These are phyloP conservation scores for Boletellus ananiceps DNA, from an alignment of 768 basidiomycete genomes.

Conservation along the genomic window DNA sequence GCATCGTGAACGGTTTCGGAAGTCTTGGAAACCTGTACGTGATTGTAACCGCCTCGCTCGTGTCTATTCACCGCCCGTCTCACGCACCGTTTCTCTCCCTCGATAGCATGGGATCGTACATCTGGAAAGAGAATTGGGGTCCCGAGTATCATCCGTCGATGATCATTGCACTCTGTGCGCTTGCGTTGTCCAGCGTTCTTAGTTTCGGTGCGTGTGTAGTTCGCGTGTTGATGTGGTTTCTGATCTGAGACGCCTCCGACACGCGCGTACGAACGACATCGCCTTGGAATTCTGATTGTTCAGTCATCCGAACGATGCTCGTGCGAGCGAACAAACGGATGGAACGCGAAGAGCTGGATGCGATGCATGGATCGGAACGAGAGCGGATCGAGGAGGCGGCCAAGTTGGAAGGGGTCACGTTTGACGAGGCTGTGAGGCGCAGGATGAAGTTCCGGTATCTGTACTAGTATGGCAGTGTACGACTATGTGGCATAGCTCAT, in stretches of 20 bases:
- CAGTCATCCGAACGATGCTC: constrained; percentile 42
- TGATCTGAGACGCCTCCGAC: no score
- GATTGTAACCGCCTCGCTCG: background rate
- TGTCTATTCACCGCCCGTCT: background rate
- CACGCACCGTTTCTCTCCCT: background rate
- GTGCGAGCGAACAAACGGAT: constrained; percentile 47
- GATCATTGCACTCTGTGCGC: constrained; percentile 43
- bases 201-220: constrained; percentile 31
- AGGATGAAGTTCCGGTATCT: constrained; percentile 57
- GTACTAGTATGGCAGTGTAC: constrained; percentile 31
- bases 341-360: constrained; percentile 44
- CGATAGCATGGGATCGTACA: constrained; percentile 54
- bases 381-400: constrained; percentile 56
- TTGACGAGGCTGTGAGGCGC: constrained; percentile 55
- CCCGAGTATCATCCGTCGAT: constrained; percentile 61
- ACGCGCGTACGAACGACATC: no score
- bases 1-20: constrained; percentile 56
- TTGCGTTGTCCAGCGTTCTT: constrained; percentile 32
- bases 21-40: constrained; percentile 57
- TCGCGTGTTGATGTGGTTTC: no score
- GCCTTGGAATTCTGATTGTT: background rate
- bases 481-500: no score
- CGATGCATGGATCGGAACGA: constrained; percentile 42
- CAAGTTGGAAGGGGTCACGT: constrained; percentile 52
- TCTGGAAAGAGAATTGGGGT: constrained; percentile 58